Evolutionary conservation across 2,329 filamentous ascomycete genomes (phyloP).

Genomic region (Thielaviopsis musarum): DNA sequence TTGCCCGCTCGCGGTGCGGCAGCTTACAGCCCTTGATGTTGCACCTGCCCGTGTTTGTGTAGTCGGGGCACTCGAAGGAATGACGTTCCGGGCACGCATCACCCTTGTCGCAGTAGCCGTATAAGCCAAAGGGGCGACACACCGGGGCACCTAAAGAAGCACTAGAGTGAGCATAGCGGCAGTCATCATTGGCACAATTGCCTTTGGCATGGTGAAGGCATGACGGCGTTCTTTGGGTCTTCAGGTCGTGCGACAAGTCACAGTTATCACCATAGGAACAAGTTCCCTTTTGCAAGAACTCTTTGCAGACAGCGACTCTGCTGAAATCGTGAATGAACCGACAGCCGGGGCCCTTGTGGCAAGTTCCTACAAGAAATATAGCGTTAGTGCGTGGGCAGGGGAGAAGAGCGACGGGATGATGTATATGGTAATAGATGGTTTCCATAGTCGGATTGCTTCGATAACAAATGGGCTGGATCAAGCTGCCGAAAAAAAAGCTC

Average conservation of each 20-base stretch:
- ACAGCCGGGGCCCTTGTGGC: constrained; percentile 65
- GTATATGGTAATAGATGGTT: not conserved
- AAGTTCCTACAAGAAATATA: constrained; percentile 48
- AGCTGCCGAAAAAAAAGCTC: not conserved
- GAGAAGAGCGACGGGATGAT: not conserved
- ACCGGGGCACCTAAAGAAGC: constrained; percentile 63
- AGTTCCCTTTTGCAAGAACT: constrained; percentile 61
- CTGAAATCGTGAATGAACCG: constrained; percentile 67
- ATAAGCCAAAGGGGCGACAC: constrained; percentile 67
- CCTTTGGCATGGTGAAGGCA: constrained; percentile 84
- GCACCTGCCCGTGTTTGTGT: constrained; percentile 80
- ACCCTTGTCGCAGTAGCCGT: constrained; percentile 81
- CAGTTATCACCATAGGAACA: constrained; percentile 66
- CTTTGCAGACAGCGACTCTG: constrained; percentile 83
- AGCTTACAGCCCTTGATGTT: constrained; percentile 66
- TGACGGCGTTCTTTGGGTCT: constrained; percentile 65
- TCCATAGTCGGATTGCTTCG: not conserved
- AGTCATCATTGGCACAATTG: constrained; percentile 73
- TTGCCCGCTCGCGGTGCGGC: constrained; percentile 75
- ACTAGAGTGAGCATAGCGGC: constrained; percentile 72
- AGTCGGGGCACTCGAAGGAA: constrained; percentile 85
- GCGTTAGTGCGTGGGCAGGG: constrained; percentile 25
- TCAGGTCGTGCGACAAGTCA: constrained; percentile 79
- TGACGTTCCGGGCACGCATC: constrained; percentile 64
- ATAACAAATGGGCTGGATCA: not conserved